Conservation (phyloP, 2,329 filamentous ascomycete species). For the Hymenoscyphus albidus region DNA sequence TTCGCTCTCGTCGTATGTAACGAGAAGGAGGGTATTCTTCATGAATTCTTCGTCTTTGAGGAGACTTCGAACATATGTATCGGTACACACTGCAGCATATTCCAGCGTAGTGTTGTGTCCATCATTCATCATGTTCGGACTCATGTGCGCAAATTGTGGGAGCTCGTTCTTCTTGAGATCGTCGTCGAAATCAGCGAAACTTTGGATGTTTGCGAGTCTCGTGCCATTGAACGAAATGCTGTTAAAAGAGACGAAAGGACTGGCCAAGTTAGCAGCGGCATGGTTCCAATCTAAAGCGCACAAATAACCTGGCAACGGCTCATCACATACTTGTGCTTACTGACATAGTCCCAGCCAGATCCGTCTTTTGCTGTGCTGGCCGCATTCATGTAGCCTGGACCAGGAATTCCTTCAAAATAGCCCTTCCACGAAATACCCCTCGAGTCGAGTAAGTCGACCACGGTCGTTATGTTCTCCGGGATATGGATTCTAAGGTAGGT, state of each 20-base stretch:
- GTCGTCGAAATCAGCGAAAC: constrained; percentile 56
- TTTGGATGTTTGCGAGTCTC: constrained; percentile 57
- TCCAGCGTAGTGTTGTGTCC: constrained; percentile 57
- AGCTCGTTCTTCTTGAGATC: constrained; percentile 53
- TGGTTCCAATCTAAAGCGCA: background rate
- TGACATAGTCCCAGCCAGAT: constrained; percentile 36
- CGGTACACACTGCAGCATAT: constrained; percentile 49
- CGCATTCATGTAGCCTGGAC: constrained; percentile 45
- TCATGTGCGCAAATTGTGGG: constrained; percentile 63
- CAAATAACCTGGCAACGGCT: background rate
- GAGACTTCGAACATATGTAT: constrained; percentile 50
- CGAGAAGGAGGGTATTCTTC: constrained; percentile 50
- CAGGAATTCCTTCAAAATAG: constrained; percentile 45
- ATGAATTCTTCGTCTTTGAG: constrained; percentile 49
- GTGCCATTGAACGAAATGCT: constrained; percentile 47
- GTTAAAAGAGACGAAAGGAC: constrained; percentile 48
- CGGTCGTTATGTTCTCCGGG: constrained; percentile 43
- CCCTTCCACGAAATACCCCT: constrained; percentile 42
- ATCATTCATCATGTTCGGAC: constrained; percentile 62
- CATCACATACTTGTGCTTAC: constrained; percentile 33
- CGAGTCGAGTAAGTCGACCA: constrained; percentile 44
- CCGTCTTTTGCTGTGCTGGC: constrained; percentile 37
- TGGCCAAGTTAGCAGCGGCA: constrained; percentile 17
- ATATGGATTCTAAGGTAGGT: constrained; percentile 34
- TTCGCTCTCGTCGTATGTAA: constrained; percentile 57